Conservation (phyloP, 495 filamentous ascomycete species). For the Chaetomium fimeti region DNA sequence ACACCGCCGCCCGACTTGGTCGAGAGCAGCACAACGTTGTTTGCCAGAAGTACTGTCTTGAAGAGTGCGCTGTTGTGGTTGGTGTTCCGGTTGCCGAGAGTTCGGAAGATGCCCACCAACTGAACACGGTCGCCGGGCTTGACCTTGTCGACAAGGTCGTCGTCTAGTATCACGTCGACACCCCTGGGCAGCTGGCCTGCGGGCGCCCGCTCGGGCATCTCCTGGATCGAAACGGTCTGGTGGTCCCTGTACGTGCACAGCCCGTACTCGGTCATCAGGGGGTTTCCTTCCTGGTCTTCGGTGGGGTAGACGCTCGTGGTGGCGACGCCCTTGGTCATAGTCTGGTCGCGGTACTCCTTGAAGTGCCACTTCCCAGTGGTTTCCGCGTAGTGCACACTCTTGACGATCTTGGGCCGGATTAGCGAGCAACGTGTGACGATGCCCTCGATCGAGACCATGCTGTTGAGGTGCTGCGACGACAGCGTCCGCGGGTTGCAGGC, state of each 20-base stretch:
- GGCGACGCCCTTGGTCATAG: slow-evolving; percentile 85
- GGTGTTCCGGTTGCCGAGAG: slow-evolving; percentile 90
- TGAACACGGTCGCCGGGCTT: slow-evolving; percentile 97
- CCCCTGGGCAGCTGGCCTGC: slow-evolving; percentile 93
- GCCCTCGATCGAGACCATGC: slow-evolving; percentile 94
- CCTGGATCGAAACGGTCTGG: slow-evolving; percentile 97
- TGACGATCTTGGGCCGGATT: slow-evolving; percentile 92
- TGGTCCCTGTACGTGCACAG: slow-evolving; percentile 95
- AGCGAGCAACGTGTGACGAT: slow-evolving; percentile 96
- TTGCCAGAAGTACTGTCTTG: slow-evolving; percentile 88
- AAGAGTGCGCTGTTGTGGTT: slow-evolving; percentile 84
- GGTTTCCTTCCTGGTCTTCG: slow-evolving; percentile 80
- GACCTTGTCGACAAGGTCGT: slow-evolving; percentile 90
- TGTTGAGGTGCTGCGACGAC: slow-evolving; percentile 83
- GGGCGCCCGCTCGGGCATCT: slow-evolving; percentile 97
- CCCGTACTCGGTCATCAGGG: slow-evolving; percentile 90
- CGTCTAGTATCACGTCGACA: slow-evolving; percentile 96
- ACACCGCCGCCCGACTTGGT: slow-evolving; percentile 95
- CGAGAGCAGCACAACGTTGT: slow-evolving; percentile 91
- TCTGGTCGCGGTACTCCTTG: slow-evolving; percentile 90
- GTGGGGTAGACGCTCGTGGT: slow-evolving; percentile 91
- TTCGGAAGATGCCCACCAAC: slow-evolving; percentile 89
- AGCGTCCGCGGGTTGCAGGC: slow-evolving; percentile 93
- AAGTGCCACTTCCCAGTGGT: slow-evolving; percentile 76
- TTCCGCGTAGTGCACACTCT: slow-evolving; percentile 95